A percentile compares a stretch with the other conserved stretches of the same genome.
Evolutionary conservation across 2,329 filamentous ascomycete genomes (phyloP).

Genomic region (Colletotrichum phormii): DNA sequence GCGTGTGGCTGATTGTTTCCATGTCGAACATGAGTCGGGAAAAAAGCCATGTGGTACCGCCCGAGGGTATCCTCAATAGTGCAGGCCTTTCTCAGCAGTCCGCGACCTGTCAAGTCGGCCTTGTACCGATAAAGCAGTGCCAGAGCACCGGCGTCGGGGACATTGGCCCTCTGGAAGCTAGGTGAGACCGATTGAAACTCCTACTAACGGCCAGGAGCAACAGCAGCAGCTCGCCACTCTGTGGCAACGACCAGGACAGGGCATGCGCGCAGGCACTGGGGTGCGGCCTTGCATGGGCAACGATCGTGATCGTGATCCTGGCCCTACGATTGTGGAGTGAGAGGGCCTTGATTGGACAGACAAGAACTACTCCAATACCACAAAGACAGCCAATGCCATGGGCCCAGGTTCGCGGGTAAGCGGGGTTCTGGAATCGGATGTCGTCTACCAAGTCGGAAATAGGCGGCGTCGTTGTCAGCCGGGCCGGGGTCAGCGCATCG

Average conservation of each 20-base stretch:
- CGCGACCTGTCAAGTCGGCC: neutral
- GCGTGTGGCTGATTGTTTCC: neutral
- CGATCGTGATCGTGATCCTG: conserved; percentile 1
- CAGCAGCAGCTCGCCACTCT: neutral
- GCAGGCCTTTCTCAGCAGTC: neutral
- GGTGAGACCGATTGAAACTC: neutral
- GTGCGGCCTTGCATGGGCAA: neutral
- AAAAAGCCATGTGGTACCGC: neutral
- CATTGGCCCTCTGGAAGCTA: neutral
- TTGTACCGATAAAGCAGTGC: neutral
- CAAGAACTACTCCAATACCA: neutral
- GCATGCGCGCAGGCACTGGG: neutral
- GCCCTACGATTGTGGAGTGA: neutral
- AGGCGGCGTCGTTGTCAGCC: conserved; percentile 5
- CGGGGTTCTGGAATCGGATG: neutral
- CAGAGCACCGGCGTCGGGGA: neutral
- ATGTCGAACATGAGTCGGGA: neutral
- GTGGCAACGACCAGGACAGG: neutral
- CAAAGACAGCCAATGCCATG: neutral
- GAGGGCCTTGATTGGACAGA: neutral
- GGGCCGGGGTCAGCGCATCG: neutral
- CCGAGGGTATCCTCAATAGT: neutral
- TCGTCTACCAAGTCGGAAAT: conserved; percentile 12
- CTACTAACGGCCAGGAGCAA: neutral
- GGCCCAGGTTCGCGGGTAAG: neutral